These are phyloP conservation scores for Bassia scoparia DNA, from an alignment of 148 eudicot genomes.

Conservation along the genomic window DNA sequence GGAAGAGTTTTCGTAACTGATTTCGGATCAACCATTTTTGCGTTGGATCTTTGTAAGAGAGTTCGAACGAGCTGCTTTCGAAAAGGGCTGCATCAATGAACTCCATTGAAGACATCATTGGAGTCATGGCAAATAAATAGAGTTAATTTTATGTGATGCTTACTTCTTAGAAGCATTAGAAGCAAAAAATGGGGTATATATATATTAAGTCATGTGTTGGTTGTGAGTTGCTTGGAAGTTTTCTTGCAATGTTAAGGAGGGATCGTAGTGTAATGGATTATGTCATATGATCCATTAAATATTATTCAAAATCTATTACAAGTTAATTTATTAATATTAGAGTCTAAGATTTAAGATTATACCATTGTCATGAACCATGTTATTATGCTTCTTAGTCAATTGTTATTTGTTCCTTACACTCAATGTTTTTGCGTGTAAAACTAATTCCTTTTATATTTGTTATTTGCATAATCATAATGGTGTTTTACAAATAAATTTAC, in stretches of 20 bases:
- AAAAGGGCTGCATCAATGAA: constrained; percentile 40
- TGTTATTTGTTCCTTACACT: too few species aligned
- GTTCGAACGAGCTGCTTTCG: constrained; percentile 20
- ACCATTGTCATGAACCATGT: too few species aligned
- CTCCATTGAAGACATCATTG: constrained; percentile 27
- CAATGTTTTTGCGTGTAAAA: too few species aligned
- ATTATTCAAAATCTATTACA: too few species aligned
- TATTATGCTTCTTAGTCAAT: too few species aligned
- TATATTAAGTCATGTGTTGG: not conserved
- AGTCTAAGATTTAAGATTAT: not conserved
- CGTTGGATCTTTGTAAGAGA: constrained; percentile 44
- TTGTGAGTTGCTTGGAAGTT: constrained; percentile 10
- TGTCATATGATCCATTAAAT: not conserved
- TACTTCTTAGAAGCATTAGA: not conserved
- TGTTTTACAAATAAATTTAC: too few species aligned
- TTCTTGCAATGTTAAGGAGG: constrained; percentile 3
- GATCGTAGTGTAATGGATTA: not conserved
- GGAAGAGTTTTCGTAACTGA: constrained; percentile 36
- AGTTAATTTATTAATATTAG: not conserved
- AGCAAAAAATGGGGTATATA: not conserved
- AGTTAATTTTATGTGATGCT: too few species aligned
- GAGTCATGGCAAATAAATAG: constrained; percentile 20
- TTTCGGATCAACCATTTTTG: constrained; percentile 47
- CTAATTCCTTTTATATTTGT: too few species aligned
- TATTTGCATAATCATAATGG: too few species aligned